Evolutionary conservation across 2,329 filamentous ascomycete genomes (phyloP).

Genomic region (Lecanicillium sp.): DNA sequence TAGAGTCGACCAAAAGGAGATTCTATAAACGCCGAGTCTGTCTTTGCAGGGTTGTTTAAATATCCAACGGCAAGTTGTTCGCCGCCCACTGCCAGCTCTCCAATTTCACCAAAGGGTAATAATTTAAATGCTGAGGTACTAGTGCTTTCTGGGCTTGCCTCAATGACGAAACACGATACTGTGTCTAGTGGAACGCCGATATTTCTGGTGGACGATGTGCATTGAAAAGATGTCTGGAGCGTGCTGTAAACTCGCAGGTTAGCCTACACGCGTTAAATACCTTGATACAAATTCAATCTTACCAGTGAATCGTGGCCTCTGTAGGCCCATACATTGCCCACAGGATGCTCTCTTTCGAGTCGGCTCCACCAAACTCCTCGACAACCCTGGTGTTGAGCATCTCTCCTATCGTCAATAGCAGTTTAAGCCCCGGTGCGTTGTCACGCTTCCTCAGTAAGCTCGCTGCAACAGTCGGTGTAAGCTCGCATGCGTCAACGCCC

Average conservation of each 20-base stretch:
- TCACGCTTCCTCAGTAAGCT: constrained; percentile 62
- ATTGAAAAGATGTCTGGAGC: constrained; percentile 54
- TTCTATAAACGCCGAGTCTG: constrained; percentile 59
- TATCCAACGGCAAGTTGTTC: constrained; percentile 73
- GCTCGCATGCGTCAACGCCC: constrained; percentile 72
- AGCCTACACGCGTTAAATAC: neutral
- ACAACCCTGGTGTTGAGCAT: constrained; percentile 78
- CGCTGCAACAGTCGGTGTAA: constrained; percentile 80
- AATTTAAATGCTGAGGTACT: constrained; percentile 33
- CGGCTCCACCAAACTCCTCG: constrained; percentile 63
- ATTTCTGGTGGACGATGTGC: constrained; percentile 49
- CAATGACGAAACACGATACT: constrained; percentile 67
- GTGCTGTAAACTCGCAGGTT: constrained; percentile 41
- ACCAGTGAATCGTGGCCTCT: constrained; percentile 82
- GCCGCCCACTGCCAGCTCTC: constrained; percentile 77
- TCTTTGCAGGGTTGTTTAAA: constrained; percentile 72
- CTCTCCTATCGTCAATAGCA: constrained; percentile 83
- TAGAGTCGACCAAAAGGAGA: constrained; percentile 65
- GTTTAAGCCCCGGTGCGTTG: constrained; percentile 57
- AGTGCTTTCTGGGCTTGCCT: constrained; percentile 28
- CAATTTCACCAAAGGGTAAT: constrained; percentile 57
- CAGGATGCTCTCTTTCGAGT: constrained; percentile 51
- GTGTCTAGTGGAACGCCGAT: constrained; percentile 76
- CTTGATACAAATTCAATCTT: constrained; percentile 12
- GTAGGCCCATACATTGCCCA: constrained; percentile 95